phyloP scores from a whole-genome alignment of 805 yeast genomes.

The Ogataea paraovalis region DNA sequence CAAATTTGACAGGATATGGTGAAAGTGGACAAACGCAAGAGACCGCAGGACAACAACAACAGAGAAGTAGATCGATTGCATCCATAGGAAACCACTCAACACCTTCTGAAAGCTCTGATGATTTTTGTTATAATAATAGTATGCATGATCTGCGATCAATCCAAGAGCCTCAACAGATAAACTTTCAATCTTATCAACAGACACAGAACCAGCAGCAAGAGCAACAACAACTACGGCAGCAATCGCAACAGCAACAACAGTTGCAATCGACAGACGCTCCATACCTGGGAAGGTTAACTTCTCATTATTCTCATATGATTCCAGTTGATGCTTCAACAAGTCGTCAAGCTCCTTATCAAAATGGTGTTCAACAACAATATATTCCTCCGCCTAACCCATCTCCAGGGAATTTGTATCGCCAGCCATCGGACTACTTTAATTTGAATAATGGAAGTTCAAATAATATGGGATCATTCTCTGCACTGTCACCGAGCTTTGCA shows the following conservation, averaged over 20 bases:
- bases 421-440: not conserved
- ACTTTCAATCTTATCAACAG: not conserved
- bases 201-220: too few species aligned
- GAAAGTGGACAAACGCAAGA: not conserved
- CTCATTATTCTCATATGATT: not conserved
- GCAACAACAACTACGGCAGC: not conserved
- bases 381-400: not conserved
- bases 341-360: not conserved
- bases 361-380: not conserved
- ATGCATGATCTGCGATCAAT: not conserved
- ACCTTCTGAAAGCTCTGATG: not conserved
- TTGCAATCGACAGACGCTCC: not conserved
- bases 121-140: not conserved
- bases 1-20: not conserved
- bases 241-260: not conserved
- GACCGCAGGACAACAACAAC: not conserved
- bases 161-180: not conserved
- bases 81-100: not conserved
- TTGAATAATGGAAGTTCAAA: not conserved
- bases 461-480: not conserved
- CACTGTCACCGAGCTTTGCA: not conserved
- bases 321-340: conserved; percentile 1
- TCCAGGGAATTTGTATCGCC: not conserved
- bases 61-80: not conserved
- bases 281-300: not conserved